phyloP scores from a whole-genome alignment of 768 basidiomycete genomes.

The Leccinum variicolor region DNA sequence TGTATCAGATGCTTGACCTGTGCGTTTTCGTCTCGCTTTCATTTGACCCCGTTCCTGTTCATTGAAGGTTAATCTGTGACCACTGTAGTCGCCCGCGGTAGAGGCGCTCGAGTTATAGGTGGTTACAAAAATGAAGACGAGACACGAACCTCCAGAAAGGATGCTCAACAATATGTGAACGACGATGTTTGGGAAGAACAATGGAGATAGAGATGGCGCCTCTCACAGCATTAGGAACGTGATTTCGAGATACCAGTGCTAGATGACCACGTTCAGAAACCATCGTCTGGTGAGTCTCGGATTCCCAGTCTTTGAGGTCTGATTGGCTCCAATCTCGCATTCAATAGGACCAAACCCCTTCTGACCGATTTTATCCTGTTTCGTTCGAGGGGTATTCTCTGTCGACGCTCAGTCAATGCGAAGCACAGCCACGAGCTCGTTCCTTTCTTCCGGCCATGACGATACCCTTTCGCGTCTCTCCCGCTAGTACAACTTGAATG shows the following conservation, averaged over 20 bases:
- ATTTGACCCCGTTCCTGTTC: background rate
- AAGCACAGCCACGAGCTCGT: conserved; percentile 83
- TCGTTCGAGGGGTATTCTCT: conserved; percentile 85
- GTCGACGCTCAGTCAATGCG: conserved; percentile 59
- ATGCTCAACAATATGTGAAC: conserved; percentile 17
- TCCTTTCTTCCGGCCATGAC: conserved; percentile 56
- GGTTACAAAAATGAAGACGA: conserved; percentile 15
- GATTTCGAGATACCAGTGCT: conserved; percentile 44
- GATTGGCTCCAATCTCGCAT: background rate
- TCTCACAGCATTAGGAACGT: conserved; percentile 56
- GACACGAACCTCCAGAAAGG: conserved; percentile 13
- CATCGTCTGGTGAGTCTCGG: conserved; percentile 33
- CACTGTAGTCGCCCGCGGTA: conserved; percentile 82
- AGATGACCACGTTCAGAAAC: conserved; percentile 28
- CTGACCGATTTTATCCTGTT: conserved; percentile 64
- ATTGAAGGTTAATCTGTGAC: conserved; percentile 89
- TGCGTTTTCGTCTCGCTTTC: conserved; percentile 29
- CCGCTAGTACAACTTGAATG: conserved; percentile 53
- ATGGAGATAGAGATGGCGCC: conserved; percentile 66
- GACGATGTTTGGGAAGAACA: conserved; percentile 58
- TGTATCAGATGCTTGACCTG: conserved; percentile 73
- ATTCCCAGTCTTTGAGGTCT: background rate
- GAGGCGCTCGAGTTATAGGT: conserved; percentile 63
- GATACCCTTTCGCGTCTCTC: conserved; percentile 41
- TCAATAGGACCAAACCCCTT: conserved; percentile 35